Evolutionary conservation across 2,329 filamentous ascomycete genomes (phyloP).

Genomic region (Epichloe bromicola): DNA sequence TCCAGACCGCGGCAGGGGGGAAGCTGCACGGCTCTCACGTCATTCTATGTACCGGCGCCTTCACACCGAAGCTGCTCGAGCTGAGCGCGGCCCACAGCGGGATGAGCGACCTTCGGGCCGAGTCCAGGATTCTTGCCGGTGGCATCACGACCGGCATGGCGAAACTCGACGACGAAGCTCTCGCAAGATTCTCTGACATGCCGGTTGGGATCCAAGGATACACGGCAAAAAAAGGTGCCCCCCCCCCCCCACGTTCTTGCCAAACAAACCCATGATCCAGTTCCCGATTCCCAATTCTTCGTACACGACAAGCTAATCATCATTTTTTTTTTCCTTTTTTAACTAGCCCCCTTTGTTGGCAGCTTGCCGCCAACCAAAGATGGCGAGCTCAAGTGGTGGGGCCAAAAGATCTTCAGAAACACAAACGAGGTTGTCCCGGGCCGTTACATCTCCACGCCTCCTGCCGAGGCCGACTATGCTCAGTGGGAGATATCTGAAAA

Average conservation of each 20-base stretch:
- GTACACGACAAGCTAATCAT: no score
- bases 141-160: slow-evolving; percentile 48
- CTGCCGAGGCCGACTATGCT: slow-evolving; percentile 40
- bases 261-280: no score
- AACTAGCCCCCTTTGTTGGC: slow-evolving; percentile 43
- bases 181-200: slow-evolving; percentile 31
- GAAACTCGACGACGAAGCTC: slow-evolving; percentile 33
- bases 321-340: no score
- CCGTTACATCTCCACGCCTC: slow-evolving; percentile 42
- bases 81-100: slow-evolving; percentile 36
- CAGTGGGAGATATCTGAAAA: slow-evolving; percentile 47
- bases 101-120: slow-evolving; percentile 34
- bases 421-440: slow-evolving; percentile 39
- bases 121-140: slow-evolving; percentile 41
- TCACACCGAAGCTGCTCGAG: slow-evolving; percentile 42
- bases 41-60: slow-evolving; percentile 43
- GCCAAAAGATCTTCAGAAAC: slow-evolving; percentile 45
- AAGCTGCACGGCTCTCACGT: slow-evolving; percentile 35
- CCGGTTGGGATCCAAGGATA: slow-evolving; percentile 35
- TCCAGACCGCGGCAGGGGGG: slow-evolving; percentile 33
- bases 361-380: slow-evolving; percentile 40
- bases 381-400: slow-evolving; percentile 47
- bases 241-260: no score
- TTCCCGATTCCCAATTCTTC: no score
- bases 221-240: slow-evolving; percentile 19